Conservation (phyloP, 805 yeast species). For the Metschnikowia bowlesiae region DNA sequence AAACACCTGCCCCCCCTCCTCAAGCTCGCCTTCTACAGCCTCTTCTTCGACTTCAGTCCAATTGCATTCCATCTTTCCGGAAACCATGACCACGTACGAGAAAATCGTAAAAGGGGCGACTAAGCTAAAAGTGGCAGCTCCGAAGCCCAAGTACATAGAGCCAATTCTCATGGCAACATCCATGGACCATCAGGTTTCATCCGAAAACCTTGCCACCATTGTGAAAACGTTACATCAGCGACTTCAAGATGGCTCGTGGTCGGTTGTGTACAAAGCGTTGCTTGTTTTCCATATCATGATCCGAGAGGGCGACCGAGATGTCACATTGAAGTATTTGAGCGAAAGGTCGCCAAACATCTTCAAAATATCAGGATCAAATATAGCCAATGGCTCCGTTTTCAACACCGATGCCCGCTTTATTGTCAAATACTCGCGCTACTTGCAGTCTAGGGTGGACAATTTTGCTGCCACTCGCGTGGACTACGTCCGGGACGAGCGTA, state of each 20-base stretch:
- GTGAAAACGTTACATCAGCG: constrained; percentile 60
- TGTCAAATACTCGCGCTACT: constrained; percentile 66
- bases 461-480: constrained; percentile 63
- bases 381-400: constrained; percentile 36
- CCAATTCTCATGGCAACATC: constrained; percentile 77
- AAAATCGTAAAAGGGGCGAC: constrained; percentile 65
- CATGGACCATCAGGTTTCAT: constrained; percentile 36
- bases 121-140: constrained; percentile 79
- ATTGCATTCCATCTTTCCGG: background rate
- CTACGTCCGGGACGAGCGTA: constrained; percentile 68
- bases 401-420: constrained; percentile 52
- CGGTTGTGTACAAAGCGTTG: constrained; percentile 80
- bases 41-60: background rate
- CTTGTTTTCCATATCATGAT: constrained; percentile 86
- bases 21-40: too few relatives aligned
- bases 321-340: constrained; percentile 59
- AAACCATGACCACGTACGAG: constrained; percentile 39
- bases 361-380: constrained; percentile 35
- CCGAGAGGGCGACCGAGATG: constrained; percentile 82
- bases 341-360: constrained; percentile 46
- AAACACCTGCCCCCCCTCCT: background rate
- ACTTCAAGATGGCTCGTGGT: constrained; percentile 81
- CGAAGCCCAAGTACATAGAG: constrained; percentile 92
- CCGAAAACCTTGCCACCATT: constrained; percentile 60
- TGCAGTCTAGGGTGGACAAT: constrained; percentile 64